A percentile compares a stretch with the other conserved stretches of the same genome.
These are phyloP conservation scores for Malassezia furfur DNA, from an alignment of 1,284 basidiomycete genomes.

Conservation along the genomic window DNA sequence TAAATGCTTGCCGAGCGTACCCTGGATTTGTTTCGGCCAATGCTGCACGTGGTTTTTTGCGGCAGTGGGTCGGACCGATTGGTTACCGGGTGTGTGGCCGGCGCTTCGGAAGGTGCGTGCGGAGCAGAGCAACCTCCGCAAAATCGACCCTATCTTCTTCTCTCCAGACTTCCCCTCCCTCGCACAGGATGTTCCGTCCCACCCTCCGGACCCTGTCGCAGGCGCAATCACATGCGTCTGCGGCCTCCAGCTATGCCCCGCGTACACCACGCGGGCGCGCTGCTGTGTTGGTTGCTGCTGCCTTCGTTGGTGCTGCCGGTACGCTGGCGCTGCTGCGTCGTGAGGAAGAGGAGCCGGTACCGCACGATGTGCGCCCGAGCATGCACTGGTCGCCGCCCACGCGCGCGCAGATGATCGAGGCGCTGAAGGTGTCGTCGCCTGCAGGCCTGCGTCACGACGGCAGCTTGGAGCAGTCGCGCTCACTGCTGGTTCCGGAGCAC, in stretches of 20 bases:
- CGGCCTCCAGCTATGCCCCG: background rate
- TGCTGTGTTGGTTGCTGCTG: constrained; percentile 5
- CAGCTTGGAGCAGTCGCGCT: constrained; percentile 21
- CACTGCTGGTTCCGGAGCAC: constrained; percentile 27
- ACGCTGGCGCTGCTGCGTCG: constrained; percentile 5
- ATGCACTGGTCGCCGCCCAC: constrained; percentile 45
- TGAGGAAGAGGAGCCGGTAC: background rate
- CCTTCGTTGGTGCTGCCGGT: background rate
- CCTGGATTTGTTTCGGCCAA: too few species aligned
- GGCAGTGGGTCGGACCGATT: too few species aligned
- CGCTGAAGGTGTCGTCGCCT: constrained; percentile 37
- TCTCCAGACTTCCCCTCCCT: background rate
- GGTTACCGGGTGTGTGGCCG: too few species aligned
- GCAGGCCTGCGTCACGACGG: constrained; percentile 31
- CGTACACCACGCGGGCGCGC: background rate
- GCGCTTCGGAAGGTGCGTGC: too few species aligned
- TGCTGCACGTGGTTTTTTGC: too few species aligned
- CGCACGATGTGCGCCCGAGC: constrained; percentile 32
- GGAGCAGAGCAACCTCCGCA: too few species aligned
- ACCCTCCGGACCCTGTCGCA: constrained; percentile 8
- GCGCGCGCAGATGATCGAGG: constrained; percentile 46
- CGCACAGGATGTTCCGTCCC: constrained; percentile 14
- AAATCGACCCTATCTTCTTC: too few species aligned
- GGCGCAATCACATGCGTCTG: background rate
- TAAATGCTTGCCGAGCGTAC: too few species aligned